A percentile compares a stretch with the other conserved stretches of the same genome.
These are phyloP conservation scores for Aspergillus jensenii DNA, from an alignment of 2,329 filamentous ascomycete species.

Conservation along the genomic window DNA sequence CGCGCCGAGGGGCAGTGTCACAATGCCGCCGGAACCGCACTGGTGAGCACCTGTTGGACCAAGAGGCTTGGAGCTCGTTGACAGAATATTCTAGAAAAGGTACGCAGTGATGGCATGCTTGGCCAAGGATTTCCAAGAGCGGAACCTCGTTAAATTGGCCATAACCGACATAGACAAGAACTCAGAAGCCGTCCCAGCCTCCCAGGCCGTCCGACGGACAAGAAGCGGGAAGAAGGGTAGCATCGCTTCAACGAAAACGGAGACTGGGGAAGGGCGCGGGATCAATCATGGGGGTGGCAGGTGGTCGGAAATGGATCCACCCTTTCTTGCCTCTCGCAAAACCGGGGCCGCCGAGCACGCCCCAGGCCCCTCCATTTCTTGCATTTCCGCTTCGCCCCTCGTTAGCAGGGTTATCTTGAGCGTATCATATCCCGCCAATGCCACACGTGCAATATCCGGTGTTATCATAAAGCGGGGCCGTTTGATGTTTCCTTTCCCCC, in stretches of 20 bases:
- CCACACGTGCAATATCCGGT: constrained; percentile 29
- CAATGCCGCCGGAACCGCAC: constrained; percentile 27
- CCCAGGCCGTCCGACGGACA: constrained; percentile 13
- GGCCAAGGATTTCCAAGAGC: constrained; percentile 30
- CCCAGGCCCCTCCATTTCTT: constrained; percentile 9
- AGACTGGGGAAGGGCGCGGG: background rate
- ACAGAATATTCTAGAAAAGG: constrained; percentile 25
- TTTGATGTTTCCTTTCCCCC: background rate
- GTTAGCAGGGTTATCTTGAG: constrained; percentile 23
- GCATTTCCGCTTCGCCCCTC: constrained; percentile 20
- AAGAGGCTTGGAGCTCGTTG: constrained; percentile 8
- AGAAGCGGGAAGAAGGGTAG: constrained; percentile 9
- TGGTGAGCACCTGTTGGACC: constrained; percentile 26
- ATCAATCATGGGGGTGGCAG: background rate
- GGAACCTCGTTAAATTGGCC: constrained; percentile 25
- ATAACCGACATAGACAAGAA: constrained; percentile 21
- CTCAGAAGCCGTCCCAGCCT: constrained; percentile 24
- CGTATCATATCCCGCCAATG: constrained; percentile 32
- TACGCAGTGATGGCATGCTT: constrained; percentile 17
- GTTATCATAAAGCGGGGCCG: background rate
- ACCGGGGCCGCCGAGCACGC: constrained; percentile 14
- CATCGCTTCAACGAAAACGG: background rate
- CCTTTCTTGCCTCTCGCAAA: constrained; percentile 26
- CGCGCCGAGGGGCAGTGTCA: constrained; percentile 23
- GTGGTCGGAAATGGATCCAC: constrained; percentile 22